Percentiles rank a stretch among this genome's conserved stretches.
Conservation (phyloP, 768 basidiomycete species). For the Mycena alexandri region DNA sequence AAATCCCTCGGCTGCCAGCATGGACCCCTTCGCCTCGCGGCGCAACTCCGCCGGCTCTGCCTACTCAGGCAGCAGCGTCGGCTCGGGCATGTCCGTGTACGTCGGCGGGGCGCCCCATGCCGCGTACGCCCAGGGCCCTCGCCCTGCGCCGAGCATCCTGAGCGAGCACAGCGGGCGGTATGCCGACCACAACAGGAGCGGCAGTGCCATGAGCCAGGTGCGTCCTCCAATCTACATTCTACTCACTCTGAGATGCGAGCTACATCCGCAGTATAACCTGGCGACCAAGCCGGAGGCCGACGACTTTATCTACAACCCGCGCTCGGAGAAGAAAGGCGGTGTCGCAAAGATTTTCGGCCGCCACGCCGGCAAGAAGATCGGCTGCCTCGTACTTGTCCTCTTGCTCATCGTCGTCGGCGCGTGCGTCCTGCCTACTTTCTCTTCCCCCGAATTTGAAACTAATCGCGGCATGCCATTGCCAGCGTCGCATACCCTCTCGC, state of each 20-base stretch:
- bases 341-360: no score
- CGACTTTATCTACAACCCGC: no score
- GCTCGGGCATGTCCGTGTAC: conserved; percentile 17
- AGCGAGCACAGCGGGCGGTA: conserved; percentile 26
- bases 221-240: conserved; percentile 21
- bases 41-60: conserved; percentile 22
- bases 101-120: conserved; percentile 13
- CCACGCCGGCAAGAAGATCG: no score
- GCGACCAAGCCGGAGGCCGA: conserved; percentile 25
- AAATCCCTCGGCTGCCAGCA: conserved; percentile 15
- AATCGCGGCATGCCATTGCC: conserved; percentile 18
- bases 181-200: conserved; percentile 18
- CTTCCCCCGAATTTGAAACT: conserved; percentile 8
- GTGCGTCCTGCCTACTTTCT: conserved; percentile 29
- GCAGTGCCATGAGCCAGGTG: conserved; percentile 22
- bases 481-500: conserved; percentile 29
- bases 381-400: conserved; percentile 18
- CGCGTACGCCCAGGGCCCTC: conserved; percentile 23
- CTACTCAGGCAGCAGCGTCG: conserved; percentile 26
- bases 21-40: conserved; percentile 25
- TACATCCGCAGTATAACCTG: conserved; percentile 17
- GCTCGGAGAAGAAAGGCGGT: no score
- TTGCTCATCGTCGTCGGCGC: conserved; percentile 19
- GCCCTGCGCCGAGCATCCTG: conserved; percentile 27
- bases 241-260: conserved; percentile 20